Percentiles rank a stretch among this genome's conserved stretches.
Evolutionary conservation across 1,284 basidiomycete genomes (phyloP).

Genomic region (Ustilago cynodontis): DNA sequence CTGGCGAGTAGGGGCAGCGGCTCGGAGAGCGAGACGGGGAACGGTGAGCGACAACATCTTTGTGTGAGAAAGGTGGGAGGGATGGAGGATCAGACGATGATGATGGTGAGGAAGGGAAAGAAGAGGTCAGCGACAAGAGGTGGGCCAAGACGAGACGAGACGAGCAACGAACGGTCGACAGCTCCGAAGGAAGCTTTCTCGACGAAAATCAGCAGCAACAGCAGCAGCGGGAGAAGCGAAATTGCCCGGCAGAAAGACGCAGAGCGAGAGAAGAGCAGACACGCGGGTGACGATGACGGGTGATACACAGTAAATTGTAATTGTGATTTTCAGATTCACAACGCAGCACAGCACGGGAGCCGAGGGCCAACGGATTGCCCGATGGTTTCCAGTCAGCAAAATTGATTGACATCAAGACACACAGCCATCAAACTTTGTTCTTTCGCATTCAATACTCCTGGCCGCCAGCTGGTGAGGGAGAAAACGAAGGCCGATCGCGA

Average conservation of each 20-base stretch:
- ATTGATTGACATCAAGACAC: too few relatives aligned
- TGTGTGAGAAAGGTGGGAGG: constrained; percentile 7
- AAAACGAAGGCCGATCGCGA: constrained; percentile 2
- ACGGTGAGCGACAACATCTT: constrained; percentile 67
- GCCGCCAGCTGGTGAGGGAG: neutral
- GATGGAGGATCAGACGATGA: constrained; percentile 15
- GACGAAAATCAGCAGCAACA: neutral
- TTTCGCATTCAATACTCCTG: too few relatives aligned
- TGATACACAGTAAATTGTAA: too few relatives aligned
- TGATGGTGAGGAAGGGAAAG: constrained; percentile 29
- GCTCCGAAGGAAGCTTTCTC: constrained; percentile 6
- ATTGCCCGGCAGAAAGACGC: neutral
- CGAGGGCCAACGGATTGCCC: neutral
- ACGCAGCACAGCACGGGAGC: neutral
- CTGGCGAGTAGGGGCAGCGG: constrained; percentile 64
- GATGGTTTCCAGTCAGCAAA: too few relatives aligned
- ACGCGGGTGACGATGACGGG: constrained; percentile 3
- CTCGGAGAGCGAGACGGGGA: constrained; percentile 63
- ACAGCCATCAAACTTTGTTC: too few relatives aligned
- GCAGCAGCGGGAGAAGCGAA: neutral
- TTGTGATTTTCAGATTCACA: neutral
- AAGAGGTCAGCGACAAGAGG: neutral
- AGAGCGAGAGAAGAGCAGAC: neutral
- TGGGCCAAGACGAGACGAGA: neutral
- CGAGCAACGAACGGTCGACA: neutral